These are phyloP conservation scores for Tuber brumale DNA, from an alignment of 495 filamentous ascomycete genomes.

Conservation along the genomic window DNA sequence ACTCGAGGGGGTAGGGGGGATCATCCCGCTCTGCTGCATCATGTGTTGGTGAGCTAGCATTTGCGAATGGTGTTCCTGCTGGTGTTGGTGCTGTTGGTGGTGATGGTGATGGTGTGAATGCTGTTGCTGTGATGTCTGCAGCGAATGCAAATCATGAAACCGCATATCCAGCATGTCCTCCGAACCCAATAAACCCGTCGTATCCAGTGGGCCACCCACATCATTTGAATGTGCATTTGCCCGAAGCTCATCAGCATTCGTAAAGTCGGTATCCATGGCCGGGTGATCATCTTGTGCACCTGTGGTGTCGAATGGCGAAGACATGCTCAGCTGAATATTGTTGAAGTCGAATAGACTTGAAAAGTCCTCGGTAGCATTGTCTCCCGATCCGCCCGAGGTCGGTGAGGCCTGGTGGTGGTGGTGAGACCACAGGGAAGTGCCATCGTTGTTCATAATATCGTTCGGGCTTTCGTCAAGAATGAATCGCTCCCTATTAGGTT, in stretches of 20 bases:
- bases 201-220: not conserved
- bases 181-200: constrained; percentile 8
- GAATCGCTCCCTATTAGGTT: constrained; percentile 15
- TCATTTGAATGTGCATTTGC: constrained; percentile 18
- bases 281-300: constrained; percentile 22
- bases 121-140: constrained; percentile 51
- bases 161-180: constrained; percentile 47
- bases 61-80: constrained; percentile 49
- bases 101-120: constrained; percentile 46
- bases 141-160: constrained; percentile 56
- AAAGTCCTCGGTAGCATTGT: constrained; percentile 33
- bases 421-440: constrained; percentile 32
- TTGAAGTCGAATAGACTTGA: constrained; percentile 40
- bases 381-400: constrained; percentile 22
- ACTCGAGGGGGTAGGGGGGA: constrained; percentile 91
- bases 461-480: constrained; percentile 12
- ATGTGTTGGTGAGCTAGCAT: constrained; percentile 17
- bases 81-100: constrained; percentile 47
- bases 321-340: constrained; percentile 31
- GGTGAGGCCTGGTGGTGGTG: constrained; percentile 26
- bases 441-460: constrained; percentile 37
- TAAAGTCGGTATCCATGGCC: constrained; percentile 41
- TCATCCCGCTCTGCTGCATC: constrained; percentile 54
- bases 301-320: constrained; percentile 36
- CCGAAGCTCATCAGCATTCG: constrained; percentile 14